Conservation (phyloP, 2,329 filamentous ascomycete genomes). For the Penicillium sp. region DNA sequence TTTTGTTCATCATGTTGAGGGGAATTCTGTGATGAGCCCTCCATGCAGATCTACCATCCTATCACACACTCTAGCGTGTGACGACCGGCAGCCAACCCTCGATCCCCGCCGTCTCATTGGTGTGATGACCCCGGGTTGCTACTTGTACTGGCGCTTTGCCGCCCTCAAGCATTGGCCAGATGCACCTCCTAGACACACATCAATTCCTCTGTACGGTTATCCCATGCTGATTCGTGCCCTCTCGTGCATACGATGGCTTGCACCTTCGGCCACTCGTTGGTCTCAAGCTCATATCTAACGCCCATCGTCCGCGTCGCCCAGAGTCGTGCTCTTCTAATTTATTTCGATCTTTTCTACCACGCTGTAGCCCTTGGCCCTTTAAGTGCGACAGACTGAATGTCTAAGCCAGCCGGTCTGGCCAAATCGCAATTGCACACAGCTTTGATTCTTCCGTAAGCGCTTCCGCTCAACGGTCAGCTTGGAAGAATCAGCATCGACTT, state of each 20-base stretch:
- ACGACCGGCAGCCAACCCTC: slow-evolving; percentile 27
- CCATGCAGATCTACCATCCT: slow-evolving; percentile 28
- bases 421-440: slow-evolving; percentile 14
- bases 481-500: neutral
- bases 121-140: slow-evolving; percentile 19
- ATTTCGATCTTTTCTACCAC: slow-evolving; percentile 14
- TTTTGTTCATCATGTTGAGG: neutral
- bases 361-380: slow-evolving; percentile 15
- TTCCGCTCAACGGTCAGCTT: slow-evolving; percentile 5
- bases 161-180: slow-evolving; percentile 36
- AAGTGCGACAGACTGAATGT: slow-evolving; percentile 33
- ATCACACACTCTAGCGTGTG: slow-evolving; percentile 39
- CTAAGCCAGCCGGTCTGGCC: slow-evolving; percentile 42
- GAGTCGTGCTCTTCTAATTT: slow-evolving; percentile 17
- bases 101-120: slow-evolving; percentile 30
- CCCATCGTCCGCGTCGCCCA: slow-evolving; percentile 26
- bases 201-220: slow-evolving; percentile 21
- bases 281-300: slow-evolving; percentile 32
- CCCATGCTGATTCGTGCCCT: slow-evolving; percentile 30
- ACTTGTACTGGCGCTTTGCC: slow-evolving; percentile 36
- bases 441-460: slow-evolving; percentile 2
- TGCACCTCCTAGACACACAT: slow-evolving; percentile 33
- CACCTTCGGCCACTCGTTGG: slow-evolving; percentile 10
- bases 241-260: slow-evolving; percentile 27
- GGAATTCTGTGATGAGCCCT: slow-evolving; percentile 17